A percentile compares a stretch with the other conserved stretches of the same genome.
These are phyloP conservation scores for Ophiostoma perfectum DNA, from an alignment of 2,329 filamentous ascomycete species.

Conservation along the genomic window DNA sequence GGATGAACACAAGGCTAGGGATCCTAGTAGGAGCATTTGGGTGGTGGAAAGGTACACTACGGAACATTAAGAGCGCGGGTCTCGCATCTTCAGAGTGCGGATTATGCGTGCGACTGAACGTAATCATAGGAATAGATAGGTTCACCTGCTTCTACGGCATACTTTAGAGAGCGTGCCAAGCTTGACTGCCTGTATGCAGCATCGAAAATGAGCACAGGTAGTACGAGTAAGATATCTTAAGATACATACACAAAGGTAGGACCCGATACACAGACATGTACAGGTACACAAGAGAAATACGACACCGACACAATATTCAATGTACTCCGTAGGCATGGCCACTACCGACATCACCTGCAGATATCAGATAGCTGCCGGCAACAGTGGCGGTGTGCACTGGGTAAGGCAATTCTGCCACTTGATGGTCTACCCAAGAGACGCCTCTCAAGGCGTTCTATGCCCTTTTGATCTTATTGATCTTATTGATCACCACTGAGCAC, in stretches of 20 bases:
- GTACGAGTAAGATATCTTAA: too few species aligned
- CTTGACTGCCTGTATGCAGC: too few species aligned
- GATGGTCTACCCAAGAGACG: not conserved
- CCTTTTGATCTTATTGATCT: not conserved
- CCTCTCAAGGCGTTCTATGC: not conserved
- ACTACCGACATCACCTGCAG: too few species aligned
- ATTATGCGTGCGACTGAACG: not conserved
- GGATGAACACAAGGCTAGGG: not conserved
- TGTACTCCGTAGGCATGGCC: too few species aligned
- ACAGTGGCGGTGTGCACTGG: not conserved
- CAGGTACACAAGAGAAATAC: too few species aligned
- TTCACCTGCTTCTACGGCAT: too few species aligned
- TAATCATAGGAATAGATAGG: too few species aligned
- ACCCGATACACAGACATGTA: too few species aligned
- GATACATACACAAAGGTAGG: too few species aligned
- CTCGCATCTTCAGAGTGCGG: not conserved
- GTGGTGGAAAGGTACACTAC: not conserved
- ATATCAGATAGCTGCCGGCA: not conserved
- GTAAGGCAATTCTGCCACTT: not conserved
- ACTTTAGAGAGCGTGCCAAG: too few species aligned
- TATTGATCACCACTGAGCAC: not conserved
- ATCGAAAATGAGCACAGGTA: too few species aligned
- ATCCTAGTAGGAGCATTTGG: not conserved
- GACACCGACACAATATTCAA: too few species aligned
- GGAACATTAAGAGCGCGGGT: not conserved